phyloP scores from a whole-genome alignment of 768 basidiomycete species.

The Pleurotus giganteus region DNA sequence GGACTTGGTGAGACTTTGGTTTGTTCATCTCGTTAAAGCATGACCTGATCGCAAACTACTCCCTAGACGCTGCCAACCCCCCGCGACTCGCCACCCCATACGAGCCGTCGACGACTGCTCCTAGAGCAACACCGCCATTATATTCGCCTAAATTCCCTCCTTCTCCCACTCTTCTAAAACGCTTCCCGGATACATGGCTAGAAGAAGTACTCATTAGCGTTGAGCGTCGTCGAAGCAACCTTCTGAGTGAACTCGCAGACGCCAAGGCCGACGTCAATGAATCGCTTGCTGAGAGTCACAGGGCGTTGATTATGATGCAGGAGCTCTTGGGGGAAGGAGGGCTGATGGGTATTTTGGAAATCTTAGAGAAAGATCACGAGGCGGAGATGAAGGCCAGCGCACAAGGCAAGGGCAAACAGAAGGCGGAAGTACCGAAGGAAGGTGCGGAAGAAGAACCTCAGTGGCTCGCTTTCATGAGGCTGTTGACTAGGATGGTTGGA shows the following conservation, averaged over 20 bases:
- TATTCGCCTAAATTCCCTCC: neutral
- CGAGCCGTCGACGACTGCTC: neutral
- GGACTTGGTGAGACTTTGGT: neutral
- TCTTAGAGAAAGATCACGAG: neutral
- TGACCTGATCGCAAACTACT: neutral
- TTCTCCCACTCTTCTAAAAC: neutral
- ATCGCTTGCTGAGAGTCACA: neutral
- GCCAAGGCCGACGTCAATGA: slow-evolving; percentile 1
- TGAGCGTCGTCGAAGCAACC: neutral
- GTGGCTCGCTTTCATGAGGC: neutral
- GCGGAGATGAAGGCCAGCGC: neutral
- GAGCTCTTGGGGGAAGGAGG: neutral
- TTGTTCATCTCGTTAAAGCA: neutral
- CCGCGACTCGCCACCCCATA: neutral
- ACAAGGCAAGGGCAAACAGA: neutral
- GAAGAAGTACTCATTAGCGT: slow-evolving; percentile 1
- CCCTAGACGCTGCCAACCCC: neutral
- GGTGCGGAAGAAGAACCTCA: neutral
- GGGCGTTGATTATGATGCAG: neutral
- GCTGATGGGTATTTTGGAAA: neutral
- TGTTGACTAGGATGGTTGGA: neutral
- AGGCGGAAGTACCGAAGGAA: neutral
- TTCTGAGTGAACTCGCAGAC: neutral
- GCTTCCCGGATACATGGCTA: slow-evolving; percentile 1
- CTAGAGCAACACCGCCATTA: neutral